These are phyloP conservation scores for Glaciozyma antarctica DNA, from an alignment of 768 basidiomycete genomes.

Conservation along the genomic window DNA sequence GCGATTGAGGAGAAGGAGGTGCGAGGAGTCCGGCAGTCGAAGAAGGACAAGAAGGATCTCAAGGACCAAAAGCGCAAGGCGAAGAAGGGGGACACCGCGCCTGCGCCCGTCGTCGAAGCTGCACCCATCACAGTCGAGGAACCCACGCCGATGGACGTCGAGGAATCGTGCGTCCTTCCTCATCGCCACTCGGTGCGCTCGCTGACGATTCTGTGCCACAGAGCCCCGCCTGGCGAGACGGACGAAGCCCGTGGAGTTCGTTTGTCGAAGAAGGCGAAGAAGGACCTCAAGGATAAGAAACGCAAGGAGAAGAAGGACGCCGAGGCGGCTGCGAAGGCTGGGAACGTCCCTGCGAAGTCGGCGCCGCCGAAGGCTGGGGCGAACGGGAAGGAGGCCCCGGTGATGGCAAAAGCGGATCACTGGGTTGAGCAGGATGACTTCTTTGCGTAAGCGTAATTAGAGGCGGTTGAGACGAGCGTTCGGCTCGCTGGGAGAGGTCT, in stretches of 20 bases:
- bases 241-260: neutral
- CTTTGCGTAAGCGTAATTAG: no score
- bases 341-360: no score
- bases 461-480: no score
- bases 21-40: neutral
- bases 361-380: no score
- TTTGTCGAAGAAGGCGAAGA: neutral
- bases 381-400: no score
- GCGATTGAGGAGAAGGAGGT: neutral
- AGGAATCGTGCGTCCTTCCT: neutral
- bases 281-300: slow-evolving; percentile 1
- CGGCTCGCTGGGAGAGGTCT: no score
- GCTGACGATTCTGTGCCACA: neutral
- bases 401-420: no score
- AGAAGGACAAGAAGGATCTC: slow-evolving; percentile 1
- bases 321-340: neutral
- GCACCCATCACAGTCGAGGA: neutral
- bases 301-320: neutral
- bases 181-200: no score
- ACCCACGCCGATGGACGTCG: neutral
- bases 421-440: no score
- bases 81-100: neutral
- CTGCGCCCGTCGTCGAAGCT: no score
- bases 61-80: neutral
- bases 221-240: neutral